Evolutionary conservation across 305 asterid genomes (phyloP), one percentile per base, ranked within the genome.

Genomic region (Solanum hybrid): DNA sequence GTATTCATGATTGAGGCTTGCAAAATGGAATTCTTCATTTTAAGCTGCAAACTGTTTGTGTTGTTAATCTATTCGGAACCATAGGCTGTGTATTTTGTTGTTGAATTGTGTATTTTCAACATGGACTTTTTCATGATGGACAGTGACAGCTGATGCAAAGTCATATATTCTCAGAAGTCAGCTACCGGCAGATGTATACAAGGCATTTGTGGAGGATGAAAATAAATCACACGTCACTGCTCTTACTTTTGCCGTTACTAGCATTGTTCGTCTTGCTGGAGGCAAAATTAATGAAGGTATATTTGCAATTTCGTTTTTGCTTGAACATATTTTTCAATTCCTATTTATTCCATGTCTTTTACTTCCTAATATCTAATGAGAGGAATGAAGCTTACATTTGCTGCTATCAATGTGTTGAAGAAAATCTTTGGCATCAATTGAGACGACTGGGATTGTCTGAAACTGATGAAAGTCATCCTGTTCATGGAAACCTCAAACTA

Each of bases 361-460:
- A 24, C 88, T 29, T 57, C 31, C 88, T 85, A 57, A 57, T 31
- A 31, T 85, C 41, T 85, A 14, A 9, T 79, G 37, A 82, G 79
- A 45, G 4, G 14, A 79, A 33, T 27, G 70, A 77, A 89, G 89
- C 77, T 88, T 61, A 32, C 34, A 88, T 5, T 81, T 83, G 45
- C 26, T 79, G 39, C 87, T 36, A 51, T 87, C 75, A 80, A 87
- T 90, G 81, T 89, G 51, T 72, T 90, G 79, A 88, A 96, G 98
- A 96, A 89, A 93, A 95, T 92, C 96, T 97, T 80, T 97, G 98
- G 99, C 96, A 94, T 92, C 98, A 97, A 89, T 90, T 97, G 94
- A 94, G 90, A 94, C 95, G 97, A 90, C 84, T 97, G 94, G 99
- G 99, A 57, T 90, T 97, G 95, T 89, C 90, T 72, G 97, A 95